A percentile compares a stretch with the other conserved stretches of the same genome.
Evolutionary conservation across 768 basidiomycete species (phyloP).

Genomic region (Infundibulicybe gibba): DNA sequence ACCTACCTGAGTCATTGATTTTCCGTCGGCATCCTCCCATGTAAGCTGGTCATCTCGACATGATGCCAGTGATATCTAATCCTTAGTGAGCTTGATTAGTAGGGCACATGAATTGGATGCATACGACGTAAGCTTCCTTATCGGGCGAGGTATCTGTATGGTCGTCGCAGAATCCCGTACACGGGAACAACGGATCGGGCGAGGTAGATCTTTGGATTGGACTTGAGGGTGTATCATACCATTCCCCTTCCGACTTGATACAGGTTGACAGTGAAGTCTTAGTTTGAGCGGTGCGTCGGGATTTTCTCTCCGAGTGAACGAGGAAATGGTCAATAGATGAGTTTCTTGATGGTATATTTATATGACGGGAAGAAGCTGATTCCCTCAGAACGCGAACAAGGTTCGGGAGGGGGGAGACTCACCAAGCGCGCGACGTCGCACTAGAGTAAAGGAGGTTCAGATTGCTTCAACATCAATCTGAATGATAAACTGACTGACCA

Average conservation of each 20-base stretch:
- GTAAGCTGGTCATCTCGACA: slow-evolving; percentile 33
- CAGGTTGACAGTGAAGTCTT: slow-evolving; percentile 6
- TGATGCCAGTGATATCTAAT: slow-evolving; percentile 31
- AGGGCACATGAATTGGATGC: slow-evolving; percentile 3
- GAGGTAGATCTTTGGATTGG: slow-evolving; percentile 21
- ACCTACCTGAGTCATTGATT: slow-evolving; percentile 33
- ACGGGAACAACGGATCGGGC: slow-evolving; percentile 26
- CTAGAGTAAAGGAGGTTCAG: slow-evolving; percentile 1
- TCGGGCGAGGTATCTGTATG: slow-evolving; percentile 1
- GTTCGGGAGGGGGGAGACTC: background rate
- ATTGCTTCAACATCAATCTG: background rate
- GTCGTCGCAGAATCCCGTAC: slow-evolving; percentile 24
- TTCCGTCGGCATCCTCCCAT: slow-evolving; percentile 31
- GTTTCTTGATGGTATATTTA: slow-evolving; percentile 17
- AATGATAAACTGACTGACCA: slow-evolving; percentile 14
- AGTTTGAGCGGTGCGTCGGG: slow-evolving; percentile 2
- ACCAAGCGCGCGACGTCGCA: slow-evolving; percentile 12
- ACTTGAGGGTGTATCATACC: slow-evolving; percentile 13
- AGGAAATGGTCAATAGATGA: slow-evolving; percentile 19
- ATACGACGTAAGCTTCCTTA: slow-evolving; percentile 24
- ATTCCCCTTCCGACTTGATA: slow-evolving; percentile 12
- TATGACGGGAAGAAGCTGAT: slow-evolving; percentile 12
- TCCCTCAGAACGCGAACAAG: background rate
- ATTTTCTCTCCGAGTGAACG: slow-evolving; percentile 2
- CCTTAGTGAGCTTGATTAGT: background rate